Conservation (phyloP, 306 rosid genomes). For the Styphnolobium japonicum region DNA sequence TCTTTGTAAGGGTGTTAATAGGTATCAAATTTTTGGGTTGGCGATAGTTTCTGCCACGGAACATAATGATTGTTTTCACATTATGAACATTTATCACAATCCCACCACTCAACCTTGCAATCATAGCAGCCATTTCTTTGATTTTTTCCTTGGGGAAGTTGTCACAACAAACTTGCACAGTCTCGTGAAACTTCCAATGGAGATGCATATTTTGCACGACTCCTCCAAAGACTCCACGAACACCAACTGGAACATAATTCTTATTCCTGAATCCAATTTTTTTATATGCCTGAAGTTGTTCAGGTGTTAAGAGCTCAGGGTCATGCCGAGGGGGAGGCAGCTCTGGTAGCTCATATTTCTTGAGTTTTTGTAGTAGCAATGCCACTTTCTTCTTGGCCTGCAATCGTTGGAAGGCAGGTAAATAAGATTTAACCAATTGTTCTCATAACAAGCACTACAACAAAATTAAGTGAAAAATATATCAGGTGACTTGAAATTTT, state of each 20-base stretch:
- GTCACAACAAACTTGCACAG: conserved; percentile 98
- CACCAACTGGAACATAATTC: conserved; percentile 97
- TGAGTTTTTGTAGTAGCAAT: conserved; percentile 82
- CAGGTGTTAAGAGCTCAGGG: conserved; percentile 83
- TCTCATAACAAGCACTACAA: background rate
- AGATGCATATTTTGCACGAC: conserved; percentile 99
- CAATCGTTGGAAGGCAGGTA: conserved; percentile 18
- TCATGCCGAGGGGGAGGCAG: conserved; percentile 88
- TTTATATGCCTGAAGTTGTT: conserved; percentile 87
- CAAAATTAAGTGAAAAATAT: background rate
- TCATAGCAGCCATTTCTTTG: conserved; percentile 95
- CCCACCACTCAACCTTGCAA: conserved; percentile 97
- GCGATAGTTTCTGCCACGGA: conserved; percentile 94
- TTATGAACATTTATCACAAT: conserved; percentile 80
- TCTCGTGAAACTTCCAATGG: conserved; percentile 98
- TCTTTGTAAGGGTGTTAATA: conserved; percentile 93
- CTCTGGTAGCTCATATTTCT: conserved; percentile 94
- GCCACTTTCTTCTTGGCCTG: conserved; percentile 99
- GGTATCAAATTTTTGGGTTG: conserved; percentile 97
- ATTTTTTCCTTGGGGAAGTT: conserved; percentile 95
- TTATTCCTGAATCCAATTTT: conserved; percentile 90
- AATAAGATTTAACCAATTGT: conserved; percentile 20
- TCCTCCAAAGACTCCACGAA: conserved; percentile 98
- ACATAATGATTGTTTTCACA: conserved; percentile 95
- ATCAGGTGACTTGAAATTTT: background rate